Evolutionary conservation across 768 basidiomycete genomes (phyloP), one percentile per base, ranked within the genome.

Genomic region (Paxillus rubicundulus): DNA sequence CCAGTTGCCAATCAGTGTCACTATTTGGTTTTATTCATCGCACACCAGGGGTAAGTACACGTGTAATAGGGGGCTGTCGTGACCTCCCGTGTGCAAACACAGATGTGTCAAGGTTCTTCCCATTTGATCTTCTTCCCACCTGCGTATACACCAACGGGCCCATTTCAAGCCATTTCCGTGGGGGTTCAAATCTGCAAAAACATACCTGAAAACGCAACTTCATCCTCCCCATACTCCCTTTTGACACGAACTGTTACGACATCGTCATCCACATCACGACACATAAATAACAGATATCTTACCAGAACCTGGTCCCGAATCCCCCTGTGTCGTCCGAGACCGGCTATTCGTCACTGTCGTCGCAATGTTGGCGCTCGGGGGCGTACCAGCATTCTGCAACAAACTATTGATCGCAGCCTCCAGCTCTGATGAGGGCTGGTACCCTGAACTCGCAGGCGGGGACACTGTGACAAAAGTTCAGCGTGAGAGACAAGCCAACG

Each of bases 361-460:
- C 32, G 27, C 3, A 24, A 28, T 27, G 34, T 21, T 9, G 1
- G 36, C 14, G 32, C 13, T 37, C 33, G 33, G 3, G 6, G 39
- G 9, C n/a, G 39, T 9, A 40, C n/a, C 21, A 21, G 44, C 39
- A 18, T 40, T 28, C 10, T 39, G 51, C 18, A 40, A 24, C 9
- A 43, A 9, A 43, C 24, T 43, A 13, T 52, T 44, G 5, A 38
- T 42, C 17, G 32, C 52, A 34, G 18, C 40, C 14, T 28, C 33
- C 30, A 49, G 24, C 3, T 39, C 47, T 4, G 28, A 5, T 0
- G 63, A 55, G 9, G 58, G 58, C 24, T 30, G 52, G 20, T 56
- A 61, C 4, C 46, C 50, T 9, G 17, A 28, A 34, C 47, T 44
- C 14, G 55, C 42, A 3, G 17, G 2, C 5, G 3, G 1, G 34